Conservation (phyloP, 1,139 yeast species). For the Hansenula sp. region DNA sequence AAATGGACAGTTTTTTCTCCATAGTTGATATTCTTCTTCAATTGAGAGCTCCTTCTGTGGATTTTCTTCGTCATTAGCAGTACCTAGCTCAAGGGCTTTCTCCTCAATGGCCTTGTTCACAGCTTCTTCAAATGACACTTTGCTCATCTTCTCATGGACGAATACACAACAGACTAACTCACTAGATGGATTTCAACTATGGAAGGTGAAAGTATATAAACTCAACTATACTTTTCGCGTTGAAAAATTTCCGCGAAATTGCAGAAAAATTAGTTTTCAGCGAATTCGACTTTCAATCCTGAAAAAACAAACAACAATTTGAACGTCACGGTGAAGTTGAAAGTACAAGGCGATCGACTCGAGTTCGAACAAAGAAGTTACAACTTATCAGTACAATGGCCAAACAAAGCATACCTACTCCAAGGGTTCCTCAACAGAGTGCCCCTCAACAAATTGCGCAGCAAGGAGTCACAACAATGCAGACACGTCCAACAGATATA, state of each 20-base stretch:
- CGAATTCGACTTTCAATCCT: background rate
- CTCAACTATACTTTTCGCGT: background rate
- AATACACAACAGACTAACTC: too few relatives aligned
- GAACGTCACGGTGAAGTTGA: too few relatives aligned
- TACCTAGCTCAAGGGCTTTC: background rate
- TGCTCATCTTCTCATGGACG: slow-evolving; percentile 3
- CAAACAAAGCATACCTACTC: background rate
- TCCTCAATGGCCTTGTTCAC: slow-evolving; percentile 1
- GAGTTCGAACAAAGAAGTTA: background rate
- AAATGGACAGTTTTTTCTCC: slow-evolving; percentile 76
- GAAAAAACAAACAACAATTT: background rate
- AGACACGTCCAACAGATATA: slow-evolving; percentile 24
- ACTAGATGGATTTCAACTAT: too few relatives aligned
- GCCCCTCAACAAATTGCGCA: slow-evolving; percentile 12
- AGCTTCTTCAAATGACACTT: slow-evolving; percentile 2
- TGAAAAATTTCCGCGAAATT: background rate
- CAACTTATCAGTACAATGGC: background rate
- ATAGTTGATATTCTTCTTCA: slow-evolving; percentile 68
- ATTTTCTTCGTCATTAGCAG: slow-evolving; percentile 5
- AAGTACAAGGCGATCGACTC: too few relatives aligned
- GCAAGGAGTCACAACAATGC: slow-evolving; percentile 14
- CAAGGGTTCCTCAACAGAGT: background rate
- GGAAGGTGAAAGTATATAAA: too few relatives aligned
- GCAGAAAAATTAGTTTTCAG: background rate
- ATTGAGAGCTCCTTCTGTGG: slow-evolving; percentile 21